Base-by-base conservation (phyloP, 352 stramenopile genomes). In the Phytophthora tubulina region DNA sequence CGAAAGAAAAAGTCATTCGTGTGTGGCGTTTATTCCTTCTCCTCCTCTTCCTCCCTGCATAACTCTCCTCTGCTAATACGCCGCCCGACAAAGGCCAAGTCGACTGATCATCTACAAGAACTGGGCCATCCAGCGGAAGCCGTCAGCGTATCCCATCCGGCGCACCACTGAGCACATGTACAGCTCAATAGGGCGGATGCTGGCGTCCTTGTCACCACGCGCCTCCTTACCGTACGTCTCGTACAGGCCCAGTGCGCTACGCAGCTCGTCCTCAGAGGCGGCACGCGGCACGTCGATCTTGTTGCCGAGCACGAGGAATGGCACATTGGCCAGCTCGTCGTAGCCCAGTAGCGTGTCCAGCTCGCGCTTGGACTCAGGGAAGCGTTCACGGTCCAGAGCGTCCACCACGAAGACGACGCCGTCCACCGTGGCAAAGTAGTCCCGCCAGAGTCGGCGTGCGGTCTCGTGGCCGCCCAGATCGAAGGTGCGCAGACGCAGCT, bases 161-260 rank as follows among this genome's bases (percentile, higher is more conserved):
- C 97, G 93, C 69, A 99, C 96, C 32, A 99, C 98, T 63, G 96
- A 99, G 80, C 98, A 99, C 98, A 99, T 99, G 91, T 99, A 99
- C 45, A 99, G 87, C 79, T 99, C 98, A 69, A 99, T 99, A 35
- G 96, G 95, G 73, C 95, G 93, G 60, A 97, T 97, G 80, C 86
- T 96, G 39, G 84, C 82, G 72, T 97, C 89, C 56, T 90, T 89
- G 80, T 98, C 91, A 30, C 90, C 90, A 55, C 90, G 86, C 55
- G 90, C 85, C 56, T 99, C 97, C 85, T 99, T 99, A 75, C 98
- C 98, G 84, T 99, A 99, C 13, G 98, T 99, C 78, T 99, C 97
- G 71, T 98, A 96, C 54, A 99, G 85, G 21, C 98, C 98, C 27
- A 99, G 86, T 13, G 87, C 93, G 72, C 88, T 94, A 70, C 98